These are phyloP conservation scores for Pugionium cornutum DNA, from an alignment of 345 rosid species.

Conservation along the genomic window DNA sequence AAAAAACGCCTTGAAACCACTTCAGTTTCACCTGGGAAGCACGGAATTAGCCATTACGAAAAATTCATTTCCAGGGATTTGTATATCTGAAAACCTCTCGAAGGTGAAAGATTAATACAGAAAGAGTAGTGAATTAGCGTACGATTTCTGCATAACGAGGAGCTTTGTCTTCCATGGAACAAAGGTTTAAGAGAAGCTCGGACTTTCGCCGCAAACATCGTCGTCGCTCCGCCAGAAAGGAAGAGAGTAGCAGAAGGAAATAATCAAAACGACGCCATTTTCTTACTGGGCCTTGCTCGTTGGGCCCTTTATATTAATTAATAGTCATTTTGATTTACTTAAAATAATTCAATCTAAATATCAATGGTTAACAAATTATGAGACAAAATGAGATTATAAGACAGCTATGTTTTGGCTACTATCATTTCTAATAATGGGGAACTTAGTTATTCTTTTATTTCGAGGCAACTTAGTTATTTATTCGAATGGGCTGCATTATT, in stretches of 20 bases:
- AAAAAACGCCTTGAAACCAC: neutral
- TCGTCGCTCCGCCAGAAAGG: constrained; percentile 26
- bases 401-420: too few relatives aligned
- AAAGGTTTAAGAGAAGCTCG: constrained; percentile 28
- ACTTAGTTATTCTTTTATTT: too few relatives aligned
- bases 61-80: constrained; percentile 11
- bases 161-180: constrained; percentile 13
- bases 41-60: neutral
- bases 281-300: neutral
- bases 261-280: neutral
- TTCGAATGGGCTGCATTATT: too few relatives aligned
- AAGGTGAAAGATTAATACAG: neutral
- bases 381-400: too few relatives aligned
- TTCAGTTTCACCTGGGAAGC: constrained; percentile 15
- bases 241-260: neutral
- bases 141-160: neutral
- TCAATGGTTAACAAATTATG: too few relatives aligned
- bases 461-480: too few relatives aligned
- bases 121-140: neutral
- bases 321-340: too few relatives aligned
- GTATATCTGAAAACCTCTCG: neutral
- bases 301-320: neutral
- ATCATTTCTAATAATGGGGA: too few relatives aligned
- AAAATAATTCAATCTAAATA: too few relatives aligned
- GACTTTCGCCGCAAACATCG: constrained; percentile 32